Evolutionary conservation across 345 rosid genomes (phyloP).

Genomic region (Stellera chamaejasme): DNA sequence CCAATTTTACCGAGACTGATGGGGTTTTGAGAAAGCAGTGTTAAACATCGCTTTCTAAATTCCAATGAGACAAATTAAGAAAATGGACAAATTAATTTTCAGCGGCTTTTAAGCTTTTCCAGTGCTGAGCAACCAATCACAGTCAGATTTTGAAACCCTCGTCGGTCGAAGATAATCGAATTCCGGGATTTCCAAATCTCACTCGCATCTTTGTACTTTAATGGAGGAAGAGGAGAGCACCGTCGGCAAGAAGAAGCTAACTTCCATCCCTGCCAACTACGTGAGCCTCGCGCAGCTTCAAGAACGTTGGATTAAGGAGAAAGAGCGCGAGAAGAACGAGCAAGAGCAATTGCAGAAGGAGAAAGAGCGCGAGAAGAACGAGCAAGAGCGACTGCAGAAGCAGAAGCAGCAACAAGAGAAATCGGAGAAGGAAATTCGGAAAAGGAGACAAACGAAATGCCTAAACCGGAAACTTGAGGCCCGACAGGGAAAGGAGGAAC

Average conservation of each 20-base stretch:
- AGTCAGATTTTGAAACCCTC: neutral
- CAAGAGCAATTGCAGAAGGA: no score
- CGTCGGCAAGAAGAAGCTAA: constrained; percentile 6
- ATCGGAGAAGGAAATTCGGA: no score
- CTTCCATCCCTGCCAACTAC: constrained; percentile 16
- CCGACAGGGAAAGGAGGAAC: no score
- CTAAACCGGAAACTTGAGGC: no score
- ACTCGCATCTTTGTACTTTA: neutral
- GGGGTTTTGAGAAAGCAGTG: neutral
- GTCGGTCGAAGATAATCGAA: neutral
- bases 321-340: neutral
- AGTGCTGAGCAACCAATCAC: no score
- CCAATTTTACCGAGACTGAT: no score
- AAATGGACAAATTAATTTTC: no score
- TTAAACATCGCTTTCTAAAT: constrained; percentile 9
- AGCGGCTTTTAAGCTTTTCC: no score
- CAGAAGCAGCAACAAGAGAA: no score
- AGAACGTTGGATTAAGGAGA: constrained; percentile 9
- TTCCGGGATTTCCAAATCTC: neutral
- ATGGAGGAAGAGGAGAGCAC: constrained; percentile 10
- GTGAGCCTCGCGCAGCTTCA: constrained; percentile 17
- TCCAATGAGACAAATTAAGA: neutral
- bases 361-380: no score
- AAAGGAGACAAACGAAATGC: no score
- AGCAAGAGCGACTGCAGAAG: no score